Evolutionary conservation across 805 yeast species (phyloP).

Genomic region (Candida xiaguanensis): DNA sequence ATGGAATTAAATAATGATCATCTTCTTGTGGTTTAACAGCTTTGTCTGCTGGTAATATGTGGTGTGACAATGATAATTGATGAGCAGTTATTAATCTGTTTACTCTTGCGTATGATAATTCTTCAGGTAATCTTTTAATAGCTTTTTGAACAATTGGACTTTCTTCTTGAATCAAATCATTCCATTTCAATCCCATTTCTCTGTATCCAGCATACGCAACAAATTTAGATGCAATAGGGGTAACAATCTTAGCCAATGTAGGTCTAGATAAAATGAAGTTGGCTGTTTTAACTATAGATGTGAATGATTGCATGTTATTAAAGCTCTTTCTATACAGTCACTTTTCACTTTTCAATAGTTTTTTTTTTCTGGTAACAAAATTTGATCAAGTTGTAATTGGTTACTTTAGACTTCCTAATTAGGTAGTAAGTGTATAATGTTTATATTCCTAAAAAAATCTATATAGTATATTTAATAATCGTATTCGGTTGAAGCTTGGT

Average conservation of each 20-base stretch:
- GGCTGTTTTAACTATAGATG: conserved; percentile 68
- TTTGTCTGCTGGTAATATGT: conserved; percentile 76
- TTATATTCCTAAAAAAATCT: background rate
- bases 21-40: conserved; percentile 79
- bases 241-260: conserved; percentile 64
- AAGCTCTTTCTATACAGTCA: no score
- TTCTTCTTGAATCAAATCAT: conserved; percentile 87
- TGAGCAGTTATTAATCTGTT: conserved; percentile 91
- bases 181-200: conserved; percentile 84
- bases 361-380: conserved; percentile 12
- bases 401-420: conserved; percentile 21
- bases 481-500: conserved; percentile 56
- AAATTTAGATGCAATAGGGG: conserved; percentile 78
- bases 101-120: conserved; percentile 84
- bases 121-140: conserved; percentile 77
- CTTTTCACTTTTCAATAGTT: background rate
- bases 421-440: conserved; percentile 13
- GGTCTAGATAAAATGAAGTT: conserved; percentile 83
- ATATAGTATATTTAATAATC: conserved; percentile 41
- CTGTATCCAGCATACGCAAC: conserved; percentile 84
- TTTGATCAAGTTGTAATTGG: conserved; percentile 25
- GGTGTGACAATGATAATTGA: conserved; percentile 81
- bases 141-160: conserved; percentile 84
- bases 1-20: conserved; percentile 78
- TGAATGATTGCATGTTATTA: conserved; percentile 53